Base-by-base conservation (phyloP, 306 rosid genomes). In the Rosa multiflora region DNA sequence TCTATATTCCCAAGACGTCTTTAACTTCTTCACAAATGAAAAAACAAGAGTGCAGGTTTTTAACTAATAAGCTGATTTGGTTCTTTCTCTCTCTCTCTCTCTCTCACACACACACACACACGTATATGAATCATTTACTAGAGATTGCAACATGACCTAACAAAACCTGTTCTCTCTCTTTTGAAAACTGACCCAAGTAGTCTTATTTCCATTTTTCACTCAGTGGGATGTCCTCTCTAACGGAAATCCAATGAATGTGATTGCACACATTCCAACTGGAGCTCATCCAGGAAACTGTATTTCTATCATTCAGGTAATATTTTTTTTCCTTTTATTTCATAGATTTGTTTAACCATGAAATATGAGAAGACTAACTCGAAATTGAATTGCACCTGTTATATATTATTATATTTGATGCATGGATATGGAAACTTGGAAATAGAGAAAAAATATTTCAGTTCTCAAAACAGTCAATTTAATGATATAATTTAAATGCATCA, bases 201-300 rank as follows among this genome's bases (percentile, higher is more conserved):
- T 14, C 8, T 46, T 32, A 43, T 23, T 35, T 76, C 20, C 6
- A 20, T 6, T 62, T 80, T 23, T 79, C 4, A 73, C 46, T 43
- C 79, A 94, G 96, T 91, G 98, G 97, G 97, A 94, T 79, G 81
- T 87, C 73, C 86, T 92, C 23, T 75, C 79, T 15, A 9, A 42
- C 74, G 89, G 83, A 72, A 70, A 76, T 75, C 68, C 82, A 12
- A 83, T 76, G 18, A 72, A 78, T 5, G 85, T 82, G 78, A 63
- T 92, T 79, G 90, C 79, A 2, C 90, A 74, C 67, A 84, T 94
- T 76, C 67, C 84, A 69, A 85, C 55, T 9, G 94, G 93, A 81
- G 48, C 46, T 78, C 70, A 88, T 82, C 88, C 82, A 6, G 87
- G 86, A 46, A 89, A 89, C 59, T 79, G 47, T 29, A 79, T 84